Evolutionary conservation across 2,329 filamentous ascomycete genomes (phyloP).

Genomic region (Amphichorda felina): DNA sequence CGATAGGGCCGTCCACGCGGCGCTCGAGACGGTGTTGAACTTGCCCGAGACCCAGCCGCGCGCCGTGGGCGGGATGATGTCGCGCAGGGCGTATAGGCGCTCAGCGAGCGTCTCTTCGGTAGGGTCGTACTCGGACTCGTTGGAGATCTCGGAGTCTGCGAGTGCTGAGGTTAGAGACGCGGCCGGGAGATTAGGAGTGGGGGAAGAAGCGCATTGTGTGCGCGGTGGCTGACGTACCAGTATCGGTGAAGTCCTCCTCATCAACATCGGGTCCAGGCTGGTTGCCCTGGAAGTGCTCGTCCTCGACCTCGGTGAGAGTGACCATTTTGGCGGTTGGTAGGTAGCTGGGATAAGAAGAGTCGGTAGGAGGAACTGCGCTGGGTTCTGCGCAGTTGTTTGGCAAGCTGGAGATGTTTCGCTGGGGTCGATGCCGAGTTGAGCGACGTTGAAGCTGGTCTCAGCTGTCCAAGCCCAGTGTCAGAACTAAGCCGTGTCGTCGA

Average conservation of each 20-base stretch:
- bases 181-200: neutral
- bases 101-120: conserved; percentile 49
- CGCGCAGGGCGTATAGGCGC: conserved; percentile 59
- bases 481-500: too few relatives aligned
- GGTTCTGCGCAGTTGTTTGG: too few relatives aligned
- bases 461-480: too few relatives aligned
- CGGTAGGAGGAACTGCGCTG: neutral
- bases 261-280: conserved; percentile 65
- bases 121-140: conserved; percentile 60
- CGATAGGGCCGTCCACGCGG: conserved; percentile 41
- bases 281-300: conserved; percentile 78
- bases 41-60: conserved; percentile 56
- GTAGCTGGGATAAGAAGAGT: neutral
- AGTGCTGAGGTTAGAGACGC: neutral
- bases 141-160: conserved; percentile 72
- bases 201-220: neutral
- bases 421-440: too few relatives aligned
- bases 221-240: conserved; percentile 47
- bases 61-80: conserved; percentile 64
- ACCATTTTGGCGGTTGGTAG: conserved; percentile 57
- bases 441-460: too few relatives aligned
- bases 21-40: conserved; percentile 38
- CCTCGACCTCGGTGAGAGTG: conserved; percentile 90
- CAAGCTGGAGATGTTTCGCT: neutral
- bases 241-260: conserved; percentile 88